A percentile compares a stretch with the other conserved stretches of the same genome.
Conservation (phyloP, 2,329 filamentous ascomycete species). For the Epichloe sp. region DNA sequence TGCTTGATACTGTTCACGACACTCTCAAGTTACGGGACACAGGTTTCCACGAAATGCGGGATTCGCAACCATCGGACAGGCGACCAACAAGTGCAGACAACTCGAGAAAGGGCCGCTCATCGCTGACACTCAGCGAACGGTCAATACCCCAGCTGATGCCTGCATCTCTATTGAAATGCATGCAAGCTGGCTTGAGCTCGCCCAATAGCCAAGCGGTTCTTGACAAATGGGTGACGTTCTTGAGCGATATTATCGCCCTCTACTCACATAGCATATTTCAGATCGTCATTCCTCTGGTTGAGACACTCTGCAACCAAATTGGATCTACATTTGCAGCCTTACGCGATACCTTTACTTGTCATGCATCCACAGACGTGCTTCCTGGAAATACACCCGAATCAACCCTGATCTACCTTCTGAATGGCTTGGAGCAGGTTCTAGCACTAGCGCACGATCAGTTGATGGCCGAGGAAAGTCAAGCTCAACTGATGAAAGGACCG, state of each 20-base stretch:
- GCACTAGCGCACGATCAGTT: conserved; percentile 77
- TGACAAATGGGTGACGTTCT: conserved; percentile 82
- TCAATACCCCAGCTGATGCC: conserved; percentile 37
- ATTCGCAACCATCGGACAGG: conserved; percentile 35
- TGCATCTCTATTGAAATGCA: conserved; percentile 63
- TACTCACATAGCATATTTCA: conserved; percentile 81
- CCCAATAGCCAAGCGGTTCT: conserved; percentile 60
- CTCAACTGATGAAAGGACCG: conserved; percentile 58
- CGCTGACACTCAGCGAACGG: conserved; percentile 21
- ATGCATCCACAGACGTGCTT: neutral
- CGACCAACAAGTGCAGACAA: conserved; percentile 29
- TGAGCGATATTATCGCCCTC: conserved; percentile 70
- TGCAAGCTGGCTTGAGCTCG: conserved; percentile 70
- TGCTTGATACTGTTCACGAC: conserved; percentile 67
- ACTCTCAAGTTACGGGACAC: conserved; percentile 53
- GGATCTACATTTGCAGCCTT: conserved; percentile 58
- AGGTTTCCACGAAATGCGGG: conserved; percentile 24
- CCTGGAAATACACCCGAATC: conserved; percentile 42
- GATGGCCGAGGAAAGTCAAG: conserved; percentile 59
- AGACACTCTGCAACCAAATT: conserved; percentile 75
- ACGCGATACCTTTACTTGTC: conserved; percentile 44
- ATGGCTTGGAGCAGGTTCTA: conserved; percentile 81
- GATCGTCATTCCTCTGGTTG: conserved; percentile 78
- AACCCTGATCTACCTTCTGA: conserved; percentile 73
- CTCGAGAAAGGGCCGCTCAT: conserved; percentile 24